Percentiles rank a stretch among this genome's conserved stretches.
phyloP scores from a whole-genome alignment of 768 basidiomycete genomes.

The Trametes maxima region DNA sequence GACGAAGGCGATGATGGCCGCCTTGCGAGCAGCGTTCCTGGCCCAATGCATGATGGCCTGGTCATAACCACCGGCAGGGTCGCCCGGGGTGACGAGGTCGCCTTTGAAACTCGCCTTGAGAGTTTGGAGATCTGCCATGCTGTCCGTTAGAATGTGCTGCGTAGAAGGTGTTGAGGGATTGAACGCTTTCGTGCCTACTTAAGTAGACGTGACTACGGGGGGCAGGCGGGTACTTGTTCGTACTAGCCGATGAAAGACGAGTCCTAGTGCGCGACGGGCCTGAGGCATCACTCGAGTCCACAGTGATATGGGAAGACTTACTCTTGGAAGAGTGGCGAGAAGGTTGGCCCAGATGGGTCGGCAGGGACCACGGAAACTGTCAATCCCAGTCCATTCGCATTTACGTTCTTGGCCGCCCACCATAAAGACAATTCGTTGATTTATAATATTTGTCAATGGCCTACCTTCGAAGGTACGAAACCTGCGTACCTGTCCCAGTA shows the following conservation, averaged over 20 bases:
- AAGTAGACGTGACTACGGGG: too few relatives aligned
- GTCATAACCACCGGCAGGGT: slow-evolving; percentile 41
- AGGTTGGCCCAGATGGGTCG: too few relatives aligned
- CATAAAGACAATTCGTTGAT: slow-evolving; percentile 63
- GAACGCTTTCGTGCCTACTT: too few relatives aligned
- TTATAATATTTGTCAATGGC: slow-evolving; percentile 46
- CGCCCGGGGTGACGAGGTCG: slow-evolving; percentile 43
- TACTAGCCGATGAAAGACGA: too few relatives aligned
- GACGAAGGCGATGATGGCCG: slow-evolving; percentile 46
- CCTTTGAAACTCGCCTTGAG: slow-evolving; percentile 41
- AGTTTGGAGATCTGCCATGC: slow-evolving; percentile 19
- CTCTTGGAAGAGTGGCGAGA: too few relatives aligned
- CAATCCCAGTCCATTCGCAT: too few relatives aligned
- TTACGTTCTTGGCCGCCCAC: slow-evolving; percentile 10
- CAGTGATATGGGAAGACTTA: neutral
- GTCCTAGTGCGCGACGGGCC: too few relatives aligned
- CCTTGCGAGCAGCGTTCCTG: slow-evolving; percentile 40
- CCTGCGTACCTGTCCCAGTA: slow-evolving; percentile 62
- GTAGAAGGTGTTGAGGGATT: neutral
- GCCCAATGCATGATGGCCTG: slow-evolving; percentile 49
- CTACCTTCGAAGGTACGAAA: neutral
- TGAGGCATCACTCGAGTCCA: too few relatives aligned
- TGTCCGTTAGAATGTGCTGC: too few relatives aligned
- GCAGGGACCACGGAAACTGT: too few relatives aligned
- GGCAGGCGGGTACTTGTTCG: too few relatives aligned